Base-by-base conservation (phyloP, 2,329 filamentous ascomycete genomes). In the Sordariomycetes sp. region DNA sequence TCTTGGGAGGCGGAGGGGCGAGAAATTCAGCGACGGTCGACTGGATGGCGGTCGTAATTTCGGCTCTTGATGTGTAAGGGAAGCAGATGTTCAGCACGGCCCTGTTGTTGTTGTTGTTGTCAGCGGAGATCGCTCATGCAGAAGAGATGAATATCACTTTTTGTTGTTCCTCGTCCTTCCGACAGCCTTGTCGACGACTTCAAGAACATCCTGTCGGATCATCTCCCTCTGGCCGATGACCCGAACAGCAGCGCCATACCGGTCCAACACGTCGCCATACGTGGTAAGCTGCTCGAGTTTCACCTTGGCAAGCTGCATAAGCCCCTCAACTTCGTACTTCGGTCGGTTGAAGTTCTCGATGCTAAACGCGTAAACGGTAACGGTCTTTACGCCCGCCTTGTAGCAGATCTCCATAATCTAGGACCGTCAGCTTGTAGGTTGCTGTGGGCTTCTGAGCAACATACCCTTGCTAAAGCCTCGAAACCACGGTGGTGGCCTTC, bases 261-360 rank as follows among this genome's bases (percentile, higher is more conserved):
- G 80, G 49, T 96, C 87, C 24, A 98, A 71, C 18, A 98, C 68
- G 50, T 94, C 88, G 20, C 92, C 92, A 49, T 98, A 92, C 51
- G 94, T 86, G 18, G 85, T 80, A 47, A 98, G 68, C 57, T 98
- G 92, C 39, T 83, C 78, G 18, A 98, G 70, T 63, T 96, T 96
- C 49, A 92, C 78, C 65, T 94, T 95, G 40, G 90, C 90, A 70
- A 98, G 86, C 53, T 94, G 83, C 92, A 98, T 98, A 42, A 98
- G 66, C 20, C 86, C 88, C 53, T 95, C 87, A 8, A 98, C 92
- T 58, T 98, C 92, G 59, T 93, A 92, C 59, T 92, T 88, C 16
- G 87, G 90, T 6, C 92, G 79, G 57, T 96, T 94, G 67, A 94
- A 98, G 64, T 98, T 98, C 61, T 98, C 92, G 51, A 98, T 95